Evolutionary conservation across 768 basidiomycete species (phyloP).

Genomic region (Lentinula guzmanii): DNA sequence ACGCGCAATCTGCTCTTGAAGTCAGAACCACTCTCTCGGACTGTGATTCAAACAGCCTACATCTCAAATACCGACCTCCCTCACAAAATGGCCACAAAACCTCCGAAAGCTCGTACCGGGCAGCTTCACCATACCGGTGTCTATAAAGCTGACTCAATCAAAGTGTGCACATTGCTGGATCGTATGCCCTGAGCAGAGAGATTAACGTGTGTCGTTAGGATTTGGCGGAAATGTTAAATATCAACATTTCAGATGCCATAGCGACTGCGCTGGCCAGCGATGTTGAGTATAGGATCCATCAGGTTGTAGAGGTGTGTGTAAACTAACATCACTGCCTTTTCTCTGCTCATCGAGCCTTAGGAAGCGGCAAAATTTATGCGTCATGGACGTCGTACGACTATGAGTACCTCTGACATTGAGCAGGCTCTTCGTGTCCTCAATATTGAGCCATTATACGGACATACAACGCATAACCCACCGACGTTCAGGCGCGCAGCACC

Average conservation of each 20-base stretch:
- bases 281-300: constrained; percentile 94
- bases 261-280: constrained; percentile 88
- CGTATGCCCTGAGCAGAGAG: neutral
- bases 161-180: constrained; percentile 29
- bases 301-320: constrained; percentile 77
- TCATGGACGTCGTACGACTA: constrained; percentile 84
- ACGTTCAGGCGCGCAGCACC: constrained; percentile 57
- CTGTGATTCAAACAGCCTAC: no score
- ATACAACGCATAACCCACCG: constrained; percentile 58
- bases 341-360: constrained; percentile 17
- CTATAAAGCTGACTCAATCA: constrained; percentile 58
- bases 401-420: constrained; percentile 89
- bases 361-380: constrained; percentile 98
- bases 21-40: no score
- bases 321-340: neutral
- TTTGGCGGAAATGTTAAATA: constrained; percentile 81
- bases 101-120: constrained; percentile 38
- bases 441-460: constrained; percentile 93
- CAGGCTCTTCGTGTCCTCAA: constrained; percentile 91
- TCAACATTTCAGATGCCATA: constrained; percentile 72
- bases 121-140: constrained; percentile 52
- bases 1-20: no score
- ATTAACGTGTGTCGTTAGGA: constrained; percentile 46
- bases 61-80: neutral
- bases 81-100: constrained; percentile 29